Evolutionary conservation across 225 moss, liverwort and hornwort genomes (phyloP).

Genomic region (Neckera pumila): DNA sequence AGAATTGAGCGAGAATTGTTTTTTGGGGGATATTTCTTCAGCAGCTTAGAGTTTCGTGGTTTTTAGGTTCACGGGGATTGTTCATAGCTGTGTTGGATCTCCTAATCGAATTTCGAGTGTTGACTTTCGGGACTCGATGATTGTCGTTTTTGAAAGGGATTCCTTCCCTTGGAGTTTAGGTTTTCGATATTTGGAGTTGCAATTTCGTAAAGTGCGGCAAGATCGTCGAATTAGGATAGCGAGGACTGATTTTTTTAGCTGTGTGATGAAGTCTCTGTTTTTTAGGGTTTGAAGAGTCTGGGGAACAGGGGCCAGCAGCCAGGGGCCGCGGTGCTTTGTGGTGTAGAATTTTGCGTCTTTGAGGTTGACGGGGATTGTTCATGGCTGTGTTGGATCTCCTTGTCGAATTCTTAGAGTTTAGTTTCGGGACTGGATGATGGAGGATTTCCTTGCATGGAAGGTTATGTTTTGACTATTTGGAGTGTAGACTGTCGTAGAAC

Average conservation of each 20-base stretch:
- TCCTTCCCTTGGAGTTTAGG: background rate
- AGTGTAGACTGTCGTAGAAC: background rate
- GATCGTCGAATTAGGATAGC: background rate
- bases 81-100: background rate
- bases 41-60: background rate
- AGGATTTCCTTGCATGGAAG: background rate
- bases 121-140: background rate
- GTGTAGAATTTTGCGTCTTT: background rate
- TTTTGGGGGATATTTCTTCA: background rate
- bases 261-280: background rate
- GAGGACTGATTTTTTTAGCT: conserved; percentile 1
- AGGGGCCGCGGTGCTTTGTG: background rate
- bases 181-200: background rate
- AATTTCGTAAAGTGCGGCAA: background rate
- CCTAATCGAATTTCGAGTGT: background rate
- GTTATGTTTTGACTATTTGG: conserved; percentile 2
- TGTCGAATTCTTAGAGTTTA: background rate
- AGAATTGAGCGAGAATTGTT: background rate
- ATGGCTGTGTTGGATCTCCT: background rate
- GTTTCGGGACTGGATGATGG: background rate
- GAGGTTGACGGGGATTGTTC: background rate
- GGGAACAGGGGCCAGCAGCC: conserved; percentile 9
- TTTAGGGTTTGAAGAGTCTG: background rate
- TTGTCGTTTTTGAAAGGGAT: background rate
- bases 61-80: background rate